phyloP scores from a whole-genome alignment of 805 yeast species.

The Candida ipomoeae region DNA sequence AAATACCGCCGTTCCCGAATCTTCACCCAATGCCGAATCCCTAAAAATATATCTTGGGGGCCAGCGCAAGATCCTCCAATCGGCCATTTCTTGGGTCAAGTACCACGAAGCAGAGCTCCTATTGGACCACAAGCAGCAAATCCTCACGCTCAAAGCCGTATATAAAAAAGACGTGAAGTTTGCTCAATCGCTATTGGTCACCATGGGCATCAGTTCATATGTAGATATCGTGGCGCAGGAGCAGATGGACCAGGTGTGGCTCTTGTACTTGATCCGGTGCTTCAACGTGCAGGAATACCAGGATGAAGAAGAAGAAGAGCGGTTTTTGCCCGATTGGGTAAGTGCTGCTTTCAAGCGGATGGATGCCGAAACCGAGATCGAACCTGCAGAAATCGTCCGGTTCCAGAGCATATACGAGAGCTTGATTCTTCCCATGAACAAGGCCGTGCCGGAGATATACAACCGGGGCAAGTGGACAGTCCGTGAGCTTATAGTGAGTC shows the following conservation, averaged over 20 bases:
- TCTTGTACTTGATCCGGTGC: slow-evolving; percentile 61
- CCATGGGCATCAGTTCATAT: slow-evolving; percentile 54
- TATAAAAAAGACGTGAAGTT: slow-evolving; percentile 52
- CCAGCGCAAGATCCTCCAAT: slow-evolving; percentile 46
- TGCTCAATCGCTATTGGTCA: slow-evolving; percentile 49
- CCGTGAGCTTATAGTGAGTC: slow-evolving; percentile 46
- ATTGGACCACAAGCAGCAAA: slow-evolving; percentile 36
- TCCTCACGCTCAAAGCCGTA: slow-evolving; percentile 55
- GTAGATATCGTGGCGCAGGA: slow-evolving; percentile 47
- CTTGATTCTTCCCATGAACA: slow-evolving; percentile 45
- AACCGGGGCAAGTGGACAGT: slow-evolving; percentile 48
- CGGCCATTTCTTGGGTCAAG: slow-evolving; percentile 43
- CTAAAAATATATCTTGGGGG: slow-evolving; percentile 45
- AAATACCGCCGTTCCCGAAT: slow-evolving; percentile 14
- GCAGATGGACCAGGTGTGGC: slow-evolving; percentile 54
- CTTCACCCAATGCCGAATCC: slow-evolving; percentile 12
- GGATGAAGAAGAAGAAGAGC: slow-evolving; percentile 9
- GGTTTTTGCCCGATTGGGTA: slow-evolving; percentile 51
- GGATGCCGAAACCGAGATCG: slow-evolving; percentile 34
- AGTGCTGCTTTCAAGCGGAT: slow-evolving; percentile 34
- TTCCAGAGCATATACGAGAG: slow-evolving; percentile 51
- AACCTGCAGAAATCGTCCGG: slow-evolving; percentile 52
- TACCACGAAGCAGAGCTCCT: slow-evolving; percentile 44
- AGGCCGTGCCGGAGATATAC: slow-evolving; percentile 56
- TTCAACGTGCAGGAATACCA: slow-evolving; percentile 39